These are phyloP conservation scores for Citrus cavaleriei DNA, from an alignment of 345 rosid species.

Conservation along the genomic window DNA sequence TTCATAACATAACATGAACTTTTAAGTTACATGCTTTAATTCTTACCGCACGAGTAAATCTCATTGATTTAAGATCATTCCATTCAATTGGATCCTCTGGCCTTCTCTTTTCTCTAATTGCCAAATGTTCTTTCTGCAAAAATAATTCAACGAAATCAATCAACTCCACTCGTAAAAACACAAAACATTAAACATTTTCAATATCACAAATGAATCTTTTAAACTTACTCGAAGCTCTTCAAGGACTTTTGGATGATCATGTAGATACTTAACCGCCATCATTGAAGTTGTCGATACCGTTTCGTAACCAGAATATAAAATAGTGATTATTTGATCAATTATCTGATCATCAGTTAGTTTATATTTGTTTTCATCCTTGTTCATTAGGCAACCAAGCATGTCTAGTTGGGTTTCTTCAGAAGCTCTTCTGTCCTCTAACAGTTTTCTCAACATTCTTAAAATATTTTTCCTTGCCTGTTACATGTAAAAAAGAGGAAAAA, in stretches of 20 bases:
- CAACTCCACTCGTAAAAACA: neutral
- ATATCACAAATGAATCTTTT: neutral
- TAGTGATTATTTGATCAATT: slow-evolving; percentile 78
- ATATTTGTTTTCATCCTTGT: slow-evolving; percentile 41
- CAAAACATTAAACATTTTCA: neutral
- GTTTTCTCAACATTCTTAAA: slow-evolving; percentile 39
- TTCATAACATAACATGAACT: no score
- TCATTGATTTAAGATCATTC: slow-evolving; percentile 72
- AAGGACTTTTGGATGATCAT: slow-evolving; percentile 71
- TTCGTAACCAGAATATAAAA: slow-evolving; percentile 78
- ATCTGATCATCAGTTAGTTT: slow-evolving; percentile 56
- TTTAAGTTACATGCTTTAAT: neutral
- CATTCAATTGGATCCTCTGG: slow-evolving; percentile 65
- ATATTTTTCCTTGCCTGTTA: slow-evolving; percentile 68
- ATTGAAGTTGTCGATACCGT: slow-evolving; percentile 84
- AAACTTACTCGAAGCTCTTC: slow-evolving; percentile 64
- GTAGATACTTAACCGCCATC: slow-evolving; percentile 91
- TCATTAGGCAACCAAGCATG: slow-evolving; percentile 73
- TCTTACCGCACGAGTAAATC: slow-evolving; percentile 85
- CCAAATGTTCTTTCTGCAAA: slow-evolving; percentile 70
- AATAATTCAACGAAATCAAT: slow-evolving; percentile 7
- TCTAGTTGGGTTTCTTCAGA: slow-evolving; percentile 42
- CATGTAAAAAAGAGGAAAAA: neutral
- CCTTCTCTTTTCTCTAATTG: slow-evolving; percentile 53
- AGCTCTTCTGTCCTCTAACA: slow-evolving; percentile 54